phyloP scores from a whole-genome alignment of 768 basidiomycete genomes.

The Xerocomellus intermedius region DNA sequence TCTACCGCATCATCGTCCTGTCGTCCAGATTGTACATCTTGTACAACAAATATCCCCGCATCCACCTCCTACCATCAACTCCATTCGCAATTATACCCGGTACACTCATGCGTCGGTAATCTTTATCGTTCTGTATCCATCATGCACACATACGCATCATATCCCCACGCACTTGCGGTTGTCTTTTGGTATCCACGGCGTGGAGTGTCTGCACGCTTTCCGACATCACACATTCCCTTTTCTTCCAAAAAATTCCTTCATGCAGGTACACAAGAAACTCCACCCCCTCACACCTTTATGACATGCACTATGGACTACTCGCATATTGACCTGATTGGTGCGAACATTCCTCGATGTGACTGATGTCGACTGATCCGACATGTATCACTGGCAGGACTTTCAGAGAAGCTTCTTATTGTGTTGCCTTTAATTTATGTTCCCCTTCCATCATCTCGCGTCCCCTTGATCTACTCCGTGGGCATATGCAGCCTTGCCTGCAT shows the following conservation, averaged over 20 bases:
- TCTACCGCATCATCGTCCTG: constrained; percentile 5
- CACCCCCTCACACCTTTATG: constrained; percentile 20
- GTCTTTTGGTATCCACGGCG: constrained; percentile 15
- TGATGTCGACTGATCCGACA: constrained; percentile 15
- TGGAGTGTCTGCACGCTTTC: constrained; percentile 17
- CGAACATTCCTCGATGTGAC: constrained; percentile 7
- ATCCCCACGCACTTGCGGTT: constrained; percentile 21
- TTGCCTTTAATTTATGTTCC: constrained; percentile 21
- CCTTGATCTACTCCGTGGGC: not conserved
- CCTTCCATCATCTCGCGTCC: constrained; percentile 6
- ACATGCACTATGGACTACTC: constrained; percentile 30
- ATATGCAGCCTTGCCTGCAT: constrained; percentile 1
- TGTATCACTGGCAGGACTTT: constrained; percentile 21
- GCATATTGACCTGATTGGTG: constrained; percentile 26
- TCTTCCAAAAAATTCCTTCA: constrained; percentile 8
- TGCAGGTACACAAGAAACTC: constrained; percentile 24
- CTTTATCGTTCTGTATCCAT: constrained; percentile 36
- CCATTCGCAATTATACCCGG: constrained; percentile 24
- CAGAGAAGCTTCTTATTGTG: constrained; percentile 20
- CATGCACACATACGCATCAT: constrained; percentile 29
- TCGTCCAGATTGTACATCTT: constrained; percentile 19
- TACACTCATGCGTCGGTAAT: constrained; percentile 30
- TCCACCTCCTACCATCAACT: constrained; percentile 9
- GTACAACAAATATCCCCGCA: constrained; percentile 20
- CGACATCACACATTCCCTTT: constrained; percentile 15